phyloP scores from a whole-genome alignment of 2,329 filamentous ascomycete genomes.

The Diaporthe citriasiana region DNA sequence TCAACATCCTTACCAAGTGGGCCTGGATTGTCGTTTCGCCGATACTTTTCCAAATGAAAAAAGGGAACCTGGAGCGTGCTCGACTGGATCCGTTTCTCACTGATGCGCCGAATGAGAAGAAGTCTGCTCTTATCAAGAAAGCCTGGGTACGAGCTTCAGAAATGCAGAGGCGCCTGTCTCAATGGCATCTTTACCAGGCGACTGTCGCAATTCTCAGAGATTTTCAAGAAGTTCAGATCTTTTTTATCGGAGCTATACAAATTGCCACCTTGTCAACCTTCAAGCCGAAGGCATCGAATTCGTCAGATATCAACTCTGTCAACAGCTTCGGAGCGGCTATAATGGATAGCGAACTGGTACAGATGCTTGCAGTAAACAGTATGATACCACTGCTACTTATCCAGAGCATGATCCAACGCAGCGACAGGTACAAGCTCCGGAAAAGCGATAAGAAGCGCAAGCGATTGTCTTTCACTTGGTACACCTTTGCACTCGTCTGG shows the following conservation, averaged over 20 bases:
- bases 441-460: neutral
- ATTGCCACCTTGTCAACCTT: constrained; percentile 30
- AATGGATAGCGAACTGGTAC: constrained; percentile 28
- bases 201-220: constrained; percentile 15
- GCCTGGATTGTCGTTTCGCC: constrained; percentile 19
- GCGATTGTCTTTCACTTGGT: neutral
- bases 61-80: neutral
- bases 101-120: neutral
- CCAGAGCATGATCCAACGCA: constrained; percentile 18
- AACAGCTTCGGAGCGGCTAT: constrained; percentile 30
- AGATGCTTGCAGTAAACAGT: constrained; percentile 27
- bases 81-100: constrained; percentile 16
- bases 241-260: constrained; percentile 24
- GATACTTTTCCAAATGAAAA: neutral
- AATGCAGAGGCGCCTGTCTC: constrained; percentile 15
- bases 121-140: neutral
- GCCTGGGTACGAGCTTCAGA: constrained; percentile 23
- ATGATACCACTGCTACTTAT: constrained; percentile 18
- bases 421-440: constrained; percentile 7
- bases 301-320: constrained; percentile 9
- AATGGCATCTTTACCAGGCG: neutral
- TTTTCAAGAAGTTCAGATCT: constrained; percentile 33
- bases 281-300: neutral
- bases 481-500: constrained; percentile 34
- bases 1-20: constrained; percentile 14